These are phyloP conservation scores for Lagerstroemia speciosa DNA, from an alignment of 345 rosid genomes.

Conservation along the genomic window DNA sequence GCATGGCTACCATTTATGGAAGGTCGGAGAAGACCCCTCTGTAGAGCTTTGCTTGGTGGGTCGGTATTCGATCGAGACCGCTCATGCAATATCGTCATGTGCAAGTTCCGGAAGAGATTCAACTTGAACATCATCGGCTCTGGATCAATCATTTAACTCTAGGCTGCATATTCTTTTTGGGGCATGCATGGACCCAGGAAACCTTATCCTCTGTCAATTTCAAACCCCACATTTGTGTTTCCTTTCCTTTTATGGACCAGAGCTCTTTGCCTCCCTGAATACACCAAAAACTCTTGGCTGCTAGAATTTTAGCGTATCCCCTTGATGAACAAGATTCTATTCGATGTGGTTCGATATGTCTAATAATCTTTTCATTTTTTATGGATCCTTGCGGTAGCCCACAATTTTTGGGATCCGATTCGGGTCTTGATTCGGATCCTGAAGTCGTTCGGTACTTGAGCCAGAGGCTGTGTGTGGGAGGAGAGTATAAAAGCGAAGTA, in stretches of 20 bases:
- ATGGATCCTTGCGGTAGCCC: no score
- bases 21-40: no score
- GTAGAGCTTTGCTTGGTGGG: neutral
- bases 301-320: no score
- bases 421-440: neutral
- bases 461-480: no score
- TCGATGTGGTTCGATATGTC: no score
- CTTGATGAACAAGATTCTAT: no score
- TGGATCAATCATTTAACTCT: neutral
- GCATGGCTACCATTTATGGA: no score
- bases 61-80: neutral
- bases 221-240: neutral
- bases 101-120: neutral
- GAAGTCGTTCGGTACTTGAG: no score
- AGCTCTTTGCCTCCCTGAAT: neutral
- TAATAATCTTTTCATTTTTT: no score
- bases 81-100: neutral
- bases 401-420: no score
- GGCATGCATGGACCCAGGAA: neutral
- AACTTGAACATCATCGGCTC: neutral
- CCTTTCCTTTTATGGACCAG: neutral
- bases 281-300: no score
- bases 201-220: slow-evolving; percentile 1
- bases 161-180: slow-evolving; percentile 4
- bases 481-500: no score